Evolutionary conservation across 352 stramenopile genomes (phyloP).

Genomic region (Pythium periplocum): DNA sequence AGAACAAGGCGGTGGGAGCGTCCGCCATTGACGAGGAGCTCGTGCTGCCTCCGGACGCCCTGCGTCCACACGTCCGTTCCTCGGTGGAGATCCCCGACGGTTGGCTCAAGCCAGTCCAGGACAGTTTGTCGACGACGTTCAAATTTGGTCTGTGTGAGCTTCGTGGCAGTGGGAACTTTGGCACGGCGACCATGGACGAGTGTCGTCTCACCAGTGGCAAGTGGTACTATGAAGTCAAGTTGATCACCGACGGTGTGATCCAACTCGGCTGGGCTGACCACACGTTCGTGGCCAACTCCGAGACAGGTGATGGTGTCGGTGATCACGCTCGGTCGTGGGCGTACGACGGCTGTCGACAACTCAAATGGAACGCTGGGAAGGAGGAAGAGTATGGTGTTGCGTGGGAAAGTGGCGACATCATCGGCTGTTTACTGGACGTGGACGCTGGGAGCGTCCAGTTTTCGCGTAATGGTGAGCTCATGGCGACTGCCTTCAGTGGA

Average conservation of each 20-base stretch:
- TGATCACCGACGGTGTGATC: constrained; percentile 86
- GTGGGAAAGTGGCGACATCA: constrained; percentile 84
- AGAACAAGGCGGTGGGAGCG: constrained; percentile 10
- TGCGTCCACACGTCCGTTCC: constrained; percentile 24
- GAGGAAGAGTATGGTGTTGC: constrained; percentile 50
- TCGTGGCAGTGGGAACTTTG: constrained; percentile 69
- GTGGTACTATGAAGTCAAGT: constrained; percentile 90
- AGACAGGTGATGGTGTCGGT: constrained; percentile 84
- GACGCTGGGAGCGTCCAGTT: constrained; percentile 75
- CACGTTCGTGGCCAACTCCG: constrained; percentile 70
- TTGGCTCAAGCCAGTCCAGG: constrained; percentile 43
- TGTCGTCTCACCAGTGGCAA: constrained; percentile 49
- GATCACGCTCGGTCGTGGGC: constrained; percentile 88
- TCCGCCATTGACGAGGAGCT: constrained; percentile 19
- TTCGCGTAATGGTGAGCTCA: constrained; percentile 69
- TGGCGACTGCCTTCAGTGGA: constrained; percentile 56
- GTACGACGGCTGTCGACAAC: constrained; percentile 83
- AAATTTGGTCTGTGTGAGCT: constrained; percentile 70
- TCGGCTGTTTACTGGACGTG: constrained; percentile 83
- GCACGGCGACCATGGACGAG: constrained; percentile 51
- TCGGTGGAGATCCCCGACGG: constrained; percentile 20
- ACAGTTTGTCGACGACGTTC: constrained; percentile 46
- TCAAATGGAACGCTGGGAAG: constrained; percentile 79
- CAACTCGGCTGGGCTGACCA: constrained; percentile 91
- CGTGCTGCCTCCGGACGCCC: constrained; percentile 26